Evolutionary conservation across 1,284 basidiomycete species (phyloP).

Genomic region (Ganoderma lucidum): DNA sequence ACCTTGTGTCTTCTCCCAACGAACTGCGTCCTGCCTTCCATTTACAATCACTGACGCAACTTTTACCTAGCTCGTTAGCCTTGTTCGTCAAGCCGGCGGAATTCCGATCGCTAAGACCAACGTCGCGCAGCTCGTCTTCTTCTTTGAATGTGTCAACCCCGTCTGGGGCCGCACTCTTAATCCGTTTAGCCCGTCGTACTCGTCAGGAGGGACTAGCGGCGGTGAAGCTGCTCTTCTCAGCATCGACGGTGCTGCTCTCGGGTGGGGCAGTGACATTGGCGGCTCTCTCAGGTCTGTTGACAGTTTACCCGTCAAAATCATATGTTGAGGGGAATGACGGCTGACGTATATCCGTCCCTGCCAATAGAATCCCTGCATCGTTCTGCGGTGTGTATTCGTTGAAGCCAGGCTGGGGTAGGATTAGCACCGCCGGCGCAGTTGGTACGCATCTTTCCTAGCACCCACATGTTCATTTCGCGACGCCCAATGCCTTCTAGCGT

Average conservation of each 20-base stretch:
- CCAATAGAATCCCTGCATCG: conserved; percentile 74
- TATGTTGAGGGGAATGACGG: neutral
- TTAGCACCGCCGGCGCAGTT: conserved; percentile 57
- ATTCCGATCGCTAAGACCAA: conserved; percentile 81
- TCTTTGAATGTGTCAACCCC: conserved; percentile 89
- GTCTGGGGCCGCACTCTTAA: conserved; percentile 81
- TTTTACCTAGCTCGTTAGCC: conserved; percentile 48
- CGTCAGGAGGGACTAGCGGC: conserved; percentile 81
- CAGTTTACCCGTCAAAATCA: neutral
- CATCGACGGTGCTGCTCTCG: conserved; percentile 79
- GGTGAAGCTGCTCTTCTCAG: conserved; percentile 83
- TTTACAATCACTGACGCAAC: conserved; percentile 6
- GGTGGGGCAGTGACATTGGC: conserved; percentile 82
- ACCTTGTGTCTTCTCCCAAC: neutral
- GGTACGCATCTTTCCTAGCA: conserved; percentile 43
- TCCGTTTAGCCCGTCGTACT: conserved; percentile 71
- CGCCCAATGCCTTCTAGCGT: neutral
- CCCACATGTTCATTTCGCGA: neutral
- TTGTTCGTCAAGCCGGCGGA: conserved; percentile 58
- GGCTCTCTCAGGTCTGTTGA: conserved; percentile 58
- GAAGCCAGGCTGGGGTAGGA: conserved; percentile 71
- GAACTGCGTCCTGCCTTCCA: neutral
- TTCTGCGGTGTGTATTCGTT: conserved; percentile 86
- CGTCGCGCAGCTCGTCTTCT: conserved; percentile 83
- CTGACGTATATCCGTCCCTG: conserved; percentile 38